Base-by-base conservation (phyloP, 495 filamentous ascomycete species). In the Lepidopterella palustris region DNA sequence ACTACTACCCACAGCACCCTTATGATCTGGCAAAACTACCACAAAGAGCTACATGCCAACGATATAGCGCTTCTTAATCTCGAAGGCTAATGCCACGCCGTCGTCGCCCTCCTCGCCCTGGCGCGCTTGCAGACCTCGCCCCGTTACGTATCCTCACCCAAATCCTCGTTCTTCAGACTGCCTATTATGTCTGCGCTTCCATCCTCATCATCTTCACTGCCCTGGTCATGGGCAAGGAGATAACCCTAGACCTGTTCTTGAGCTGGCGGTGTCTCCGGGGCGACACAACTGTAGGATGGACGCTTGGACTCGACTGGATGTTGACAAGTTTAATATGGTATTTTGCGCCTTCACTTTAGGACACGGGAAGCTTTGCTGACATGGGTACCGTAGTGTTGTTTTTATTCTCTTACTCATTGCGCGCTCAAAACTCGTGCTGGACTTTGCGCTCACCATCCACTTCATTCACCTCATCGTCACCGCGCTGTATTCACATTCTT, bases 241-340 rank as follows among this genome's bases (percentile, higher is more conserved):
- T 97, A 63, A 81, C 73, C 25, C 66, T 87, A 0, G 84, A 88
- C 51, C 71, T 95, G 31, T 72, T 97, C 1, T 80, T 97, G 51
- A 84, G 82, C 63, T 97, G 92, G 89, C 77, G 83, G 53, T 79
- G 81, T n/a, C 68, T 97, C 60, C 77, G 92, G 59, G 92, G 90
- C 35, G 95, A 97, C 76, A 96, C 87, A 4, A 91, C 90, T 5
- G 81, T 89, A 35, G 93, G 93, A 45, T 99, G 92, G 92, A 87
- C 92, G 71, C 67, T 95, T 63, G 90, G 88, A 3, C 77, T 96
- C 57, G 84, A 95, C 10, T 96, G 91, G 90, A 68, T 96, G 71
- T 73, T 95, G 66, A 86, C 87, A 67, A 84, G 84, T 53, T 74
- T 88, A 11, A 74, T 90, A 58, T 84, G 86, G 92, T 97, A 71